Base-by-base conservation (phyloP, 2,329 filamentous ascomycete species). In the Graphilbum fragrans region DNA sequence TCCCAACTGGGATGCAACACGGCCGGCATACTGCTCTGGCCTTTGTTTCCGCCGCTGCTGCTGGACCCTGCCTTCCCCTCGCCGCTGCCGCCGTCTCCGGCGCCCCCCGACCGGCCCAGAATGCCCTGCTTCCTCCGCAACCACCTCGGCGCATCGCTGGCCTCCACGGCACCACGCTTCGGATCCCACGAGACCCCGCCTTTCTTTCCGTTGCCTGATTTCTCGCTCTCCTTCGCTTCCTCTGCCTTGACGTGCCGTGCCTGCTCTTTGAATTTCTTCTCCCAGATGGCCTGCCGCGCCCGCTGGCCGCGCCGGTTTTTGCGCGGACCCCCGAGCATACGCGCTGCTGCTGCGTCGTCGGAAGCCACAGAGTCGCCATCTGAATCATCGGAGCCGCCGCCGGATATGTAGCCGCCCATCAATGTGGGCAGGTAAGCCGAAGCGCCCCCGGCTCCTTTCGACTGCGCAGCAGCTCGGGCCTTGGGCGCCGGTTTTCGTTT, bases 321-420 rank as follows among this genome's bases (percentile, higher is more conserved):
- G 51, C 76, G 75, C 0, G 68, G 60, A 1, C 65, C 57, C 5
- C 66, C 66, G 5, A 73, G 75, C 47, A 50, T 41, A 10, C 40
- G 41, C 0, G 68, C 61, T 1, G 66, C 58, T 4, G 67, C 67
- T 6, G 72, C 73, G 40, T 86, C 82, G 29, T 31, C 29, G 5
- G 29, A 31, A 16, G 29, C 29, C 25, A 27, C 7, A 12, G 25
- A 27, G 19, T 84, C 64, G 47, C 83, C 80, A 0, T 80, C 82
- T 7, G 72, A 74, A 0, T 72, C 76, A 50, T 85, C 82, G 49
- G 84, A 82, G 50, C 85, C 82, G 6, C 80, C 84, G 37, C 82
- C 84, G 2, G 82, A 86, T 52, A 85, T 73, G 61, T 90, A 93
- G 43, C 82, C 82, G 18, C 78, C 80, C 71, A 86, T 85, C 16